Percentiles rank a stretch among this genome's conserved stretches.
Conservation (phyloP, 148 eudicot species). For the Arctostaphylos glauca region DNA sequence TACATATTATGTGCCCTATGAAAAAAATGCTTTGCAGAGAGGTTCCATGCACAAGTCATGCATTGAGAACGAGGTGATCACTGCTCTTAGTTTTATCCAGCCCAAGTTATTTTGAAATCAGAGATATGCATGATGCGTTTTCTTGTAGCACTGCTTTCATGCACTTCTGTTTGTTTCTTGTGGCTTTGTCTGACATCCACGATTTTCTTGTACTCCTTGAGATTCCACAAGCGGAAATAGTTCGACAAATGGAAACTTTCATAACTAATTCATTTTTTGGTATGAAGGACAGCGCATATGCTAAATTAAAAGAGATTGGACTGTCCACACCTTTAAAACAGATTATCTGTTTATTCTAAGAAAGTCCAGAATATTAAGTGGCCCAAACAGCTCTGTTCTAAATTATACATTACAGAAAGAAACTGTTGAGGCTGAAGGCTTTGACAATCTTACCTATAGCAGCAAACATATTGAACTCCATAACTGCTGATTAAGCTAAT, state of each 20-base stretch:
- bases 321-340: too few relatives aligned
- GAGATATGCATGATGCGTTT: not conserved
- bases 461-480: not conserved
- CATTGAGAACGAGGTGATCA: not conserved
- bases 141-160: not conserved
- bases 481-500: not conserved
- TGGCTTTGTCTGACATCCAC: not conserved
- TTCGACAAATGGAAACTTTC: not conserved
- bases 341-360: too few relatives aligned
- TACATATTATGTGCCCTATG: not conserved
- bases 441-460: not conserved
- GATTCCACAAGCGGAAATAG: not conserved
- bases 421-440: not conserved
- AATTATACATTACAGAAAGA: too few relatives aligned
- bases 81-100: not conserved
- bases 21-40: not conserved
- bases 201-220: not conserved
- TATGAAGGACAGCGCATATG: not conserved
- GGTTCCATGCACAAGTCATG: not conserved
- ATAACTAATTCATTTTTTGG: not conserved
- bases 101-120: not conserved
- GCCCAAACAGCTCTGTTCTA: too few relatives aligned
- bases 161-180: not conserved
- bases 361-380: too few relatives aligned
- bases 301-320: not conserved